These are phyloP conservation scores for Russula virescens DNA, from an alignment of 768 basidiomycete genomes.

Conservation along the genomic window DNA sequence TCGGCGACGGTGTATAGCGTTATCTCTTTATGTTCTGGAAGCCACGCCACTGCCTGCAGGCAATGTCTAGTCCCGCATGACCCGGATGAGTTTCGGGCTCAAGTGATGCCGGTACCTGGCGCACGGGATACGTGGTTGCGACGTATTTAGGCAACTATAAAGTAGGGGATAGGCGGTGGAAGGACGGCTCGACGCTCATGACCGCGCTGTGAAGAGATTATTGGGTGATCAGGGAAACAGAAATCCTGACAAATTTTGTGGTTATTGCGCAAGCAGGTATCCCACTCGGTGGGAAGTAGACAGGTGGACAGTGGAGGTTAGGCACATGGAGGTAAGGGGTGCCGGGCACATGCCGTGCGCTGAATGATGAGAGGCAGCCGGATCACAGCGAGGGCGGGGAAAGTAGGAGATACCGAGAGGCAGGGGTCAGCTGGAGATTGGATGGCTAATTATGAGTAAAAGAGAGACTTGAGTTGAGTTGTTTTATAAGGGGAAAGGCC, in stretches of 20 bases:
- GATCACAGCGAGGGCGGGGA: not conserved
- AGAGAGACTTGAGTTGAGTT: not conserved
- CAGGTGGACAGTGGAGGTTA: slow-evolving; percentile 2
- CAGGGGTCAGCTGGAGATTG: not conserved
- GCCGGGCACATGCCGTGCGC: not conserved
- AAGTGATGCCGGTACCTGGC: not conserved
- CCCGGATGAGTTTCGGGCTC: not conserved
- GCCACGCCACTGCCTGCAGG: not conserved
- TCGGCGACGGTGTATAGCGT: not conserved
- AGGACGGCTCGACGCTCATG: not conserved
- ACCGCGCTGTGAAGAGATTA: not conserved
- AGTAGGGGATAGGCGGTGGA: not conserved
- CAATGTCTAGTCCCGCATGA: not conserved
- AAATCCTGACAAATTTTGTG: not conserved
- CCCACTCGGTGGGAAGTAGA: not conserved
- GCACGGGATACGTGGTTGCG: not conserved
- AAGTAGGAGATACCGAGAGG: not conserved
- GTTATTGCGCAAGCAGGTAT: slow-evolving; percentile 3
- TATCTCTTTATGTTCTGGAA: slow-evolving; percentile 1
- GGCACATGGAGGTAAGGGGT: slow-evolving; percentile 15
- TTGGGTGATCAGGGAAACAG: slow-evolving; percentile 3
- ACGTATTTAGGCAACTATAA: too few relatives aligned
- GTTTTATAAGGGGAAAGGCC: not conserved
- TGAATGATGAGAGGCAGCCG: not conserved
- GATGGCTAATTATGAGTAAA: not conserved